Evolutionary conservation across 2,329 filamentous ascomycete genomes (phyloP), one percentile per base, ranked within the genome.

Genomic region (Alternaria sp.): DNA sequence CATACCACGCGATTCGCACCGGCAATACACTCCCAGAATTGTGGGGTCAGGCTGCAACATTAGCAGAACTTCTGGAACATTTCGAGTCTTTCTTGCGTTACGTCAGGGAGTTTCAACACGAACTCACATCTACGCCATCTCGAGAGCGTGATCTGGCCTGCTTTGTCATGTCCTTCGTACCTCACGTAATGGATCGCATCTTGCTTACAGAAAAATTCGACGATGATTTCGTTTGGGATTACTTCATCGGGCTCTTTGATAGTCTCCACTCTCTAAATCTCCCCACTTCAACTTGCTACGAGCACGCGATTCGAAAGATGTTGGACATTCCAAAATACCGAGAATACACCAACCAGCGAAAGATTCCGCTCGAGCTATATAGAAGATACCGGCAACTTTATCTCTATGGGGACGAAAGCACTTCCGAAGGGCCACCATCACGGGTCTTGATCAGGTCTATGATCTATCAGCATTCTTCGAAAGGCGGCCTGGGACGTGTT

Each of bases 161-260:
- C n/a, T 76, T 79, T 40, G 51, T 73, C 2, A 65, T 66, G 57
- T 74, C 69, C n/a, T 73, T 79, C 40, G 51, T 75, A 6, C 71
- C 73, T 15, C 62, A 69, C 23, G 72, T 74, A n/a, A 72, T 78
- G 59, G 63, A 73, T 46, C 64, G 70, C 12, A 59, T 77, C 11
- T 32, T 79, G 19, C 17, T 64, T 17, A 59, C 56, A 2, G 56
- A 57, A 17, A 59, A 65, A 17, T 67, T 68, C 1, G 66, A 79
- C 44, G 73, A 78, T 44, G 56, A 71, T 8, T 65, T 63, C 47
- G 73, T 80, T 13, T 70, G 69, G 61, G 19, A 68, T 4, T 77
- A 69, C 53, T 73, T 78, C 40, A 51, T 57, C 15, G 60, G 64
- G 13, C 63, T 78, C 1, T 78, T 79, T 53, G 61, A 65, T 6